Evolutionary conservation across 306 rosid genomes (phyloP), one percentile per base, ranked within the genome.

Genomic region (Inga leiocalycina): DNA sequence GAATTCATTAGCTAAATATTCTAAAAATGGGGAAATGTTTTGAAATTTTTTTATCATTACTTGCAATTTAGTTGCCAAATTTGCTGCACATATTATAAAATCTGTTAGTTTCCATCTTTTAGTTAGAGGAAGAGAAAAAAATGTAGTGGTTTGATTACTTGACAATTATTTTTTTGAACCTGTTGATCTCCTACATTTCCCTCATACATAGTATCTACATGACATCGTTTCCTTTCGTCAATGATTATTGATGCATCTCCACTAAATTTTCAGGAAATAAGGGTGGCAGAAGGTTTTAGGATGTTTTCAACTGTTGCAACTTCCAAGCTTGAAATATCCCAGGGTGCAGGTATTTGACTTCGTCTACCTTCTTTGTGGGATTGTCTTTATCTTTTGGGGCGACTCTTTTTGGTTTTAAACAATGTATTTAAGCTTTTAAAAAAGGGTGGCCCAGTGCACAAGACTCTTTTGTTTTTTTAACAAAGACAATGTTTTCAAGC

Each of bases 291-390:
- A 68, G 91, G 83, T 78, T 96, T 93, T 84, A 87, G 93, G 80
- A 83, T 96, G 72, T 93, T 96, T 85, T 89, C 96, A 62, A 96
- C 99, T 44, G 61, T 96, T 79, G 85, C 99, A 77, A 84, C 91
- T 74, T 88, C 89, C 44, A 90, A 80, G 74, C 82, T 77, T 17
- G 97, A 90, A 71, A 51, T 77, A 57, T 89, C 82, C 46, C 85
- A 84, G 73, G 80, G 77, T 77, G 56, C 91, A 84, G 97, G 98
- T 93, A 71, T 80, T 86, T 84, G 78, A 68, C 74, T 76, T 61
- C 2, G 15, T 10, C 48, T 10, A 35, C 54, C 79, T 34, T 79
- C 43, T 46, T 35, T 78, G 48, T 48, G 3, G 1, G 12, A 35
- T 41, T 43, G 32, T 7, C 19, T 3, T 12, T 44, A 27, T 56